phyloP scores from a whole-genome alignment of 768 basidiomycete species.

The Rhodocollybia butyracea region DNA sequence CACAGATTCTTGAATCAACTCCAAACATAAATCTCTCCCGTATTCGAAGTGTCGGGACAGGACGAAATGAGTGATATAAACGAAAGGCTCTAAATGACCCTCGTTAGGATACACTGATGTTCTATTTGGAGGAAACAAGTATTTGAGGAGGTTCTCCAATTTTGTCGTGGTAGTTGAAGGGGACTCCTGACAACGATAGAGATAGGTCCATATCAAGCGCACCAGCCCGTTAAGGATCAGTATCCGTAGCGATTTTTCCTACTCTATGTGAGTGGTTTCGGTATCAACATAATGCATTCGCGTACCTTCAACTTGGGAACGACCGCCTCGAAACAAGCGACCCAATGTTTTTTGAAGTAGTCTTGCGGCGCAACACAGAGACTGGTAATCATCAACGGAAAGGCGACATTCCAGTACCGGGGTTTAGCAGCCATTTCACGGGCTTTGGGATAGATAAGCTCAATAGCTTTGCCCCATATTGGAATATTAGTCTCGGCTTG shows the following conservation, averaged over 20 bases:
- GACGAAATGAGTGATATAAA: slow-evolving; percentile 78
- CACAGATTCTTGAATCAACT: slow-evolving; percentile 70
- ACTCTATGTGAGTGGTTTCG: slow-evolving; percentile 10
- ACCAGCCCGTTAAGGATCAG: slow-evolving; percentile 79
- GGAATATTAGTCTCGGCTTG: slow-evolving; percentile 97
- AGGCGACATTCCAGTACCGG: slow-evolving; percentile 86
- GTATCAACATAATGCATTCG: neutral
- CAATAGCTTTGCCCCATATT: slow-evolving; percentile 89
- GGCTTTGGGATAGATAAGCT: slow-evolving; percentile 77
- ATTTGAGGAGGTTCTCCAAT: slow-evolving; percentile 68
- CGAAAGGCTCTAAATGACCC: slow-evolving; percentile 72
- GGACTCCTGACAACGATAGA: slow-evolving; percentile 90
- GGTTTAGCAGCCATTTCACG: slow-evolving; percentile 85
- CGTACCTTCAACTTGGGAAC: slow-evolving; percentile 77
- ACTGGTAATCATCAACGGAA: slow-evolving; percentile 77
- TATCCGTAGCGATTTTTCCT: slow-evolving; percentile 77
- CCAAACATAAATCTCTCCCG: slow-evolving; percentile 77
- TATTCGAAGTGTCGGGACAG: slow-evolving; percentile 82
- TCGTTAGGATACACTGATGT: slow-evolving; percentile 61
- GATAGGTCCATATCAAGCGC: slow-evolving; percentile 88
- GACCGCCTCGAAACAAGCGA: slow-evolving; percentile 65
- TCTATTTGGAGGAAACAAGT: slow-evolving; percentile 76
- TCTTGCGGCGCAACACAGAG: slow-evolving; percentile 87
- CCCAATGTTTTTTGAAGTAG: slow-evolving; percentile 84
- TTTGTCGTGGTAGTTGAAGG: slow-evolving; percentile 77